phyloP scores from a whole-genome alignment of 768 basidiomycete genomes.

The Leccinum truebloodii region DNA sequence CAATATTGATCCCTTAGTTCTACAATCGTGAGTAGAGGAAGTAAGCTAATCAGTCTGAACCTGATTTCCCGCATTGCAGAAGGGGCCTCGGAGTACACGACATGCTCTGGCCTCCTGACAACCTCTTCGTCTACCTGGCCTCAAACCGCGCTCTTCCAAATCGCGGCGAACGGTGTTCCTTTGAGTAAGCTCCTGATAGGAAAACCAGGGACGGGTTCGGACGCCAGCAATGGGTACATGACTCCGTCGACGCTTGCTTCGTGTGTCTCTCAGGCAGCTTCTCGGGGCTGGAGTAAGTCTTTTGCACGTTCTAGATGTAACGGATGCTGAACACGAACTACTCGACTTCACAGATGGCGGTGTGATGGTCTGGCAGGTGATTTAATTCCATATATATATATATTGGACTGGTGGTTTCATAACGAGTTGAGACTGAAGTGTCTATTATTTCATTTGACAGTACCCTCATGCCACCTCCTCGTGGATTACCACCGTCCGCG shows the following conservation, averaged over 20 bases:
- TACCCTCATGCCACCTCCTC: slow-evolving; percentile 40
- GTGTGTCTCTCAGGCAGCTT: slow-evolving; percentile 62
- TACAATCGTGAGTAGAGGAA: slow-evolving; percentile 28
- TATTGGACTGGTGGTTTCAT: neutral
- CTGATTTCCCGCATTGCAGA: slow-evolving; percentile 37
- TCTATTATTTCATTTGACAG: slow-evolving; percentile 9
- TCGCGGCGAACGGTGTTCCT: slow-evolving; percentile 45
- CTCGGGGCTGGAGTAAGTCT: slow-evolving; percentile 64
- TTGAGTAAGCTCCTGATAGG: slow-evolving; percentile 57
- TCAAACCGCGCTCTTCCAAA: slow-evolving; percentile 55
- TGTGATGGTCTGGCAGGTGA: slow-evolving; percentile 46
- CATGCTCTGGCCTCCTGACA: slow-evolving; percentile 58
- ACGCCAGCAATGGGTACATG: slow-evolving; percentile 59
- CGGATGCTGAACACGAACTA: neutral
- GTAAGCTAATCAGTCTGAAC: neutral
- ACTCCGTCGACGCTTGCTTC: slow-evolving; percentile 52
- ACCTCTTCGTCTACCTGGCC: slow-evolving; percentile 64
- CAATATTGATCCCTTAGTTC: slow-evolving; percentile 15
- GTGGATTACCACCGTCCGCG: slow-evolving; percentile 44
- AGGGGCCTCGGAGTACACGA: slow-evolving; percentile 63
- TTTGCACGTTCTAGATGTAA: neutral
- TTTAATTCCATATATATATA: neutral
- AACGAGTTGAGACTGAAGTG: neutral
- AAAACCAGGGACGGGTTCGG: slow-evolving; percentile 45
- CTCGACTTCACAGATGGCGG: slow-evolving; percentile 31